Evolutionary conservation across 768 basidiomycete genomes (phyloP).

Genomic region (Nidularia pulvinata): DNA sequence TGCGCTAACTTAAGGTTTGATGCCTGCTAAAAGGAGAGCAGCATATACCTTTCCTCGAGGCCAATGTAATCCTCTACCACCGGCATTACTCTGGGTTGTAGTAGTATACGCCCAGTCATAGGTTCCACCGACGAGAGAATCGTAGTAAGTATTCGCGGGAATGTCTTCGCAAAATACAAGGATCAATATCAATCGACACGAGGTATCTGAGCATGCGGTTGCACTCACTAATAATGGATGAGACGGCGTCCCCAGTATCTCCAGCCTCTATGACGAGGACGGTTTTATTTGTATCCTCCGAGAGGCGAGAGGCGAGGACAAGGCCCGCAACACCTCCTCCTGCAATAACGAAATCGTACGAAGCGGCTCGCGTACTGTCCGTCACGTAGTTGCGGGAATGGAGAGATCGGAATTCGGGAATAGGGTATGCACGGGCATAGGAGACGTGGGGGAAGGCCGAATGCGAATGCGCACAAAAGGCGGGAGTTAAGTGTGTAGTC

Average conservation of each 20-base stretch:
- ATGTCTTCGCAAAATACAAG: conserved; percentile 27
- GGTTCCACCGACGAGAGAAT: conserved; percentile 39
- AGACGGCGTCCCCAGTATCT: conserved; percentile 36
- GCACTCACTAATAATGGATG: conserved; percentile 26
- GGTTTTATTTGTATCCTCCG: conserved; percentile 28
- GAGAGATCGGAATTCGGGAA: neutral
- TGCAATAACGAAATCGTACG: conserved; percentile 32
- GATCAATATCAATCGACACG: neutral
- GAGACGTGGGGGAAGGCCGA: neutral
- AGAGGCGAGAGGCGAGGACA: conserved; percentile 30
- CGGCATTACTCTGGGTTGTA: conserved; percentile 40
- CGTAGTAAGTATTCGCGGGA: conserved; percentile 52
- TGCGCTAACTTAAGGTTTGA: neutral
- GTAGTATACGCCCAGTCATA: conserved; percentile 62
- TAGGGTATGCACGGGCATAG: neutral
- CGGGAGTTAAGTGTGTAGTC: neutral
- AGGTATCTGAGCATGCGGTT: too few species aligned
- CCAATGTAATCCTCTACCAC: conserved; percentile 46
- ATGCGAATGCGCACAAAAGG: neutral
- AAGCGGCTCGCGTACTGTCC: conserved; percentile 20
- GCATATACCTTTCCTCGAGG: conserved; percentile 56
- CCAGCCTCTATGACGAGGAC: conserved; percentile 43
- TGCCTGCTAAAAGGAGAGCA: neutral
- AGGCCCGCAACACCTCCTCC: conserved; percentile 36
- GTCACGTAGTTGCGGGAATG: neutral